phyloP scores from a whole-genome alignment of 129 eudicot genomes.

The Smallanthus sonchifolius region DNA sequence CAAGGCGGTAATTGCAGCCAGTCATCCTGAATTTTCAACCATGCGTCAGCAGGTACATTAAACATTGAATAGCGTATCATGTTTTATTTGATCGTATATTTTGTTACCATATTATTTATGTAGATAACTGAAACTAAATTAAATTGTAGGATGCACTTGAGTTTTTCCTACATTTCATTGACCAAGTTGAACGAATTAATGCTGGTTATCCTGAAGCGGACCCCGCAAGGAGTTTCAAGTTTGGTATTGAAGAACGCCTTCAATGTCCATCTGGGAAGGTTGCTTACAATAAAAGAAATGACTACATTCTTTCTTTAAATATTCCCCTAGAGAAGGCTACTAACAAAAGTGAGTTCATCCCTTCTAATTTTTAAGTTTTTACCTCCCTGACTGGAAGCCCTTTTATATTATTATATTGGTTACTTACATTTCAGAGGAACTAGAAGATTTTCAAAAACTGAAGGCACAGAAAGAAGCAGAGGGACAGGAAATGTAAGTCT shows the following conservation, averaged over 20 bases:
- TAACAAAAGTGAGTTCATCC: constrained; percentile 57
- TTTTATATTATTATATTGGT: constrained; percentile 9
- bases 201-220: constrained; percentile 58
- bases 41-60: constrained; percentile 89
- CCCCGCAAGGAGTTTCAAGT: constrained; percentile 89
- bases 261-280: constrained; percentile 94
- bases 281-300: constrained; percentile 73
- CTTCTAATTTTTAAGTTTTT: background rate
- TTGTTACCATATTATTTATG: background rate
- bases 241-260: constrained; percentile 93
- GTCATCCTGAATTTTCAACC: constrained; percentile 95
- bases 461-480: constrained; percentile 54
- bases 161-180: constrained; percentile 85
- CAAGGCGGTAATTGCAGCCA: constrained; percentile 90
- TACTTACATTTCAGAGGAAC: constrained; percentile 47
- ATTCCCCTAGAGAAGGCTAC: constrained; percentile 82
- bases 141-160: constrained; percentile 84
- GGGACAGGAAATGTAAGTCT: constrained; percentile 71
- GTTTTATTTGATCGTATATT: background rate
- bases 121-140: constrained; percentile 18
- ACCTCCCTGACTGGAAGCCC: background rate
- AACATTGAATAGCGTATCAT: background rate
- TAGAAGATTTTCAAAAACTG: constrained; percentile 60
- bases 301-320: constrained; percentile 78
- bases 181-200: constrained; percentile 84